Conservation (phyloP, 208 protist species). For the Novymonas esmeraldas region DNA sequence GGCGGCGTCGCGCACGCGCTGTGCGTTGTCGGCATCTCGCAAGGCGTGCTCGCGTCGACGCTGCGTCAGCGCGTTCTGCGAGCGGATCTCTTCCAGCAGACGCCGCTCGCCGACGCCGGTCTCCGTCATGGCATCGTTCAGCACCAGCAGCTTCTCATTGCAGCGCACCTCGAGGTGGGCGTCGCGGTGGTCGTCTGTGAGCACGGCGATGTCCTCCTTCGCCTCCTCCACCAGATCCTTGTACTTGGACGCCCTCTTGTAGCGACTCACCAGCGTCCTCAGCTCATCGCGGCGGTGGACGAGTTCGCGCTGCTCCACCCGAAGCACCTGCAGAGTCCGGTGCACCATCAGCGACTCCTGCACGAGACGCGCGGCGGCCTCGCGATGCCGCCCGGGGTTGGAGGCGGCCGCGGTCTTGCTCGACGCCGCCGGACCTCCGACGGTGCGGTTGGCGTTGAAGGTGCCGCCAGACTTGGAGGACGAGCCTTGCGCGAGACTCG, state of each 20-base stretch:
- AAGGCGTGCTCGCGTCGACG: constrained; percentile 56
- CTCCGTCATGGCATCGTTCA: constrained; percentile 37
- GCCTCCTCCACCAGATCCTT: constrained; percentile 44
- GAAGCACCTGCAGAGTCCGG: constrained; percentile 45
- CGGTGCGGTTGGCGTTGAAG: constrained; percentile 4
- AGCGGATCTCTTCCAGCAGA: constrained; percentile 66
- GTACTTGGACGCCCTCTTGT: constrained; percentile 53
- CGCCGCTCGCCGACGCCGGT: constrained; percentile 40
- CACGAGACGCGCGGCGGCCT: constrained; percentile 36
- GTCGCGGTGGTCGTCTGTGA: constrained; percentile 60
- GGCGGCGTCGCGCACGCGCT: constrained; percentile 49
- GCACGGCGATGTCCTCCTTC: constrained; percentile 55
- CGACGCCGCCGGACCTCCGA: not conserved
- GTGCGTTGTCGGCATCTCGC: constrained; percentile 52
- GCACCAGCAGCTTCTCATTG: constrained; percentile 77
- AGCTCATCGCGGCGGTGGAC: constrained; percentile 43
- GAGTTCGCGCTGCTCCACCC: constrained; percentile 51
- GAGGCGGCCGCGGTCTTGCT: constrained; percentile 5
- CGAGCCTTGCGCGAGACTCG: constrained; percentile 16
- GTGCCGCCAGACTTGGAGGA: constrained; percentile 2
- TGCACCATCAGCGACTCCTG: constrained; percentile 49
- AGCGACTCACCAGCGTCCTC: constrained; percentile 35
- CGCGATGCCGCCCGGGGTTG: constrained; percentile 20
- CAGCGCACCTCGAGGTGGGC: constrained; percentile 65
- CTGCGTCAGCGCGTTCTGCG: constrained; percentile 61